Conservation (phyloP, 2,329 filamentous ascomycete genomes). For the Sporothrix brunneoviolacea region DNA sequence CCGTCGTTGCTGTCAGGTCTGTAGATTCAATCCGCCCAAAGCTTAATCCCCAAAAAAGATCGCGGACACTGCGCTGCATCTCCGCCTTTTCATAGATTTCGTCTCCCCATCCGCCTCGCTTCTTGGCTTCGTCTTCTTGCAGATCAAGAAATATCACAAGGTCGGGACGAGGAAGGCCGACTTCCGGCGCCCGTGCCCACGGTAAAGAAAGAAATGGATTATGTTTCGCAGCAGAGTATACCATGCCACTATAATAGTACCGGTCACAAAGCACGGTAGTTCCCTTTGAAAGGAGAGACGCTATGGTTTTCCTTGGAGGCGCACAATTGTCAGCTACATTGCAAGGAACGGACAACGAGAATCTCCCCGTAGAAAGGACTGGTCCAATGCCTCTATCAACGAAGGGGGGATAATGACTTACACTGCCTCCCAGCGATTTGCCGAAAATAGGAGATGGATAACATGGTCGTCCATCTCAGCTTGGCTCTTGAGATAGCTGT, state of each 20-base stretch:
- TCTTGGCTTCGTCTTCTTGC: conserved; percentile 61
- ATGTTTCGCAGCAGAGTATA: conserved; percentile 85
- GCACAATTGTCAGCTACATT: no score
- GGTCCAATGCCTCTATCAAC: no score
- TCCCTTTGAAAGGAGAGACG: conserved; percentile 52
- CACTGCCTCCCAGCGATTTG: conserved; percentile 79
- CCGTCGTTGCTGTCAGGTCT: conserved; percentile 2
- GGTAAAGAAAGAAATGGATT: conserved; percentile 61
- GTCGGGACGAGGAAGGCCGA: conserved; percentile 82
- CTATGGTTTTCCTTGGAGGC: conserved; percentile 41
- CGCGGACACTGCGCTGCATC: conserved; percentile 74
- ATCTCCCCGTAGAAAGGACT: no score
- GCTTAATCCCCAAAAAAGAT: conserved; percentile 59
- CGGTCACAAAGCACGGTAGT: conserved; percentile 79
- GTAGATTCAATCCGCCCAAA: conserved; percentile 33
- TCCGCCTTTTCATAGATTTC: conserved; percentile 83
- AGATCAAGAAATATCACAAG: conserved; percentile 82
- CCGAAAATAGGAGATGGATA: conserved; percentile 84
- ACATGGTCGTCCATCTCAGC: conserved; percentile 76
- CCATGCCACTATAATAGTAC: conserved; percentile 91
- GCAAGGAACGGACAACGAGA: no score
- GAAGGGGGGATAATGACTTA: no score
- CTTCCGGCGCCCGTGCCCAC: conserved; percentile 81
- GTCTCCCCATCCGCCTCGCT: conserved; percentile 77
- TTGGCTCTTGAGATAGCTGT: conserved; percentile 68